A percentile compares a stretch with the other conserved stretches of the same genome.
Conservation (phyloP, 495 filamentous ascomycete species). For the Aspergillus cavernicola region DNA sequence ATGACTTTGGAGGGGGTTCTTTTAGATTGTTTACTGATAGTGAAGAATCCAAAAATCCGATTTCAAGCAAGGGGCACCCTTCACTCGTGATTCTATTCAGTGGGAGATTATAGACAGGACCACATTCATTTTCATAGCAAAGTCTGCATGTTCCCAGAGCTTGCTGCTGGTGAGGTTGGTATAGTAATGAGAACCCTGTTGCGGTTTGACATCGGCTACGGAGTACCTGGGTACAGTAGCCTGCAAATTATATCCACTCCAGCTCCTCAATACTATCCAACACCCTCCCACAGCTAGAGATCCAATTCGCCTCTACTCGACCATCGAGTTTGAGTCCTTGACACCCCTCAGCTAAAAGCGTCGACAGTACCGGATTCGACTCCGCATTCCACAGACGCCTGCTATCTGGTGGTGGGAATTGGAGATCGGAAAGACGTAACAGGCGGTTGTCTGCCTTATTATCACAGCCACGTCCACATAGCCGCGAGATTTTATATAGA, state of each 20-base stretch:
- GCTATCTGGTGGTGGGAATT: slow-evolving; percentile 5
- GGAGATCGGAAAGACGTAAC: slow-evolving; percentile 4
- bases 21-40: no score
- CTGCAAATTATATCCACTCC: background rate
- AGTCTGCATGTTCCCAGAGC: no score
- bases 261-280: background rate
- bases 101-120: no score
- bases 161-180: no score
- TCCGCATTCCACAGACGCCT: slow-evolving; percentile 7
- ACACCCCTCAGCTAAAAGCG: background rate
- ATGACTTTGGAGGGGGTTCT: no score
- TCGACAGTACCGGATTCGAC: slow-evolving; percentile 10
- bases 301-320: background rate
- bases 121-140: no score
- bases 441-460: background rate
- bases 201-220: no score
- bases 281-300: background rate
- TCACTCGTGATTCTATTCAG: no score
- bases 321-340: background rate
- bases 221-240: no score
- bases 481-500: slow-evolving; percentile 10
- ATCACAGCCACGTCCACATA: background rate
- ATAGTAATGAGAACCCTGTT: no score
- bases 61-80: no score
- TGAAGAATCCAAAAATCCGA: no score